Base-by-base conservation (phyloP, 1,284 basidiomycete genomes). In the Cutaneotrichosporon sp. region DNA sequence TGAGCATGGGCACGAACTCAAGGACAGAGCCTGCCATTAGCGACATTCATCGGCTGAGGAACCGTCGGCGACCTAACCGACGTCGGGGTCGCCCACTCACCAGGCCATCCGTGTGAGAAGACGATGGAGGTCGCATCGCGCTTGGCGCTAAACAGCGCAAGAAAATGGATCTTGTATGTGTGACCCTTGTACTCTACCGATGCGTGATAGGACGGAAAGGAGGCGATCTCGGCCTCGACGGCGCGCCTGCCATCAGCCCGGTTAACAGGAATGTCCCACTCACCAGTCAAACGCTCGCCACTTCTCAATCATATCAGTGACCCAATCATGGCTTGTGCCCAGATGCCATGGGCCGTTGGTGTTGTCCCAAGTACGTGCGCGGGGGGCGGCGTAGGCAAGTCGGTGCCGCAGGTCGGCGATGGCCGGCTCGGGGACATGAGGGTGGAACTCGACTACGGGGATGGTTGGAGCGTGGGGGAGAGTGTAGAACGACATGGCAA, bases 41-140 rank as follows among this genome's bases (percentile, higher is more conserved):
- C 37, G n/a, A n/a, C n/a, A n/a, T n/a, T n/a, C n/a, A n/a, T n/a
- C n/a, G n/a, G n/a, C n/a, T n/a, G n/a, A n/a, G n/a, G n/a, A n/a
- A n/a, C n/a, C n/a, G n/a, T n/a, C n/a, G n/a, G n/a, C n/a, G n/a
- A n/a, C n/a, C n/a, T n/a, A n/a, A n/a, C n/a, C n/a, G n/a, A n/a
- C n/a, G n/a, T n/a, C n/a, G n/a, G n/a, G n/a, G 20, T 5, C 3
- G 16, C 11, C 10, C 5, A 47, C 51, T 6, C 19, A 53, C 51
- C 53, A 10, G 74, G 74, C 74, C 74, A 75, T 10, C 74, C 74
- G 46, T 75, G 74, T 24, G 63, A 56, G 51, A 74, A 52, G 11
- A 75, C 50, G 19, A 75, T 41, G 9, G 72, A 68, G 9, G 67
- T 51, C 3, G 71, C 71, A 33, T 71, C 61, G 19, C 53, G 46